These are phyloP conservation scores for Chernovozyma aurita DNA, from an alignment of 1,139 yeast genomes.

Conservation along the genomic window DNA sequence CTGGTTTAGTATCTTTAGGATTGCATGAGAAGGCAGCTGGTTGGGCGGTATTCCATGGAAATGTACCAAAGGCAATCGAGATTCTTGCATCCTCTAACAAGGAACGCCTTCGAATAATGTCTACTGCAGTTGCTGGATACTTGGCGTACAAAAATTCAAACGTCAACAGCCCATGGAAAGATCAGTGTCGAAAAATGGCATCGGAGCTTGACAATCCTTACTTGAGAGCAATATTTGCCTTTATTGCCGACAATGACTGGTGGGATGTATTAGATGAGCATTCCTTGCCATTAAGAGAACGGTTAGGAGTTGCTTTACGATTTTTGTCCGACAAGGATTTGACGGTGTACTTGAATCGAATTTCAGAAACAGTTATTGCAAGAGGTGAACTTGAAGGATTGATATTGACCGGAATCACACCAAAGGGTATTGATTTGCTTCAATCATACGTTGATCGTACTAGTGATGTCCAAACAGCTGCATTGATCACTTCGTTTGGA, in stretches of 20 bases:
- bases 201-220: conserved; percentile 87
- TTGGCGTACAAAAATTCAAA: conserved; percentile 62
- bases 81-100: conserved; percentile 59
- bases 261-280: conserved; percentile 91
- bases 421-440: conserved; percentile 71
- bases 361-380: conserved; percentile 66
- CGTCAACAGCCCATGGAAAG: conserved; percentile 86
- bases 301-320: conserved; percentile 85
- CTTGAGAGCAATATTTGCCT: conserved; percentile 87
- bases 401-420: conserved; percentile 84
- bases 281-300: conserved; percentile 80
- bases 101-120: conserved; percentile 69
- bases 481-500: conserved; percentile 73
- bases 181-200: conserved; percentile 84
- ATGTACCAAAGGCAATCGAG: conserved; percentile 74
- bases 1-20: conserved; percentile 52
- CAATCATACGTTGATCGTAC: conserved; percentile 89
- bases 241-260: conserved; percentile 93
- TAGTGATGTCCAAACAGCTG: conserved; percentile 90
- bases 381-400: conserved; percentile 90
- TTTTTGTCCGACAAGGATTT: conserved; percentile 78
- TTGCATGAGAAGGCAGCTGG: conserved; percentile 90
- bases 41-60: conserved; percentile 95
- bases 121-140: conserved; percentile 93
- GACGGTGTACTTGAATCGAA: conserved; percentile 59